Evolutionary conservation across 495 filamentous ascomycete genomes (phyloP).

Genomic region (Annulohypoxylon nitens): DNA sequence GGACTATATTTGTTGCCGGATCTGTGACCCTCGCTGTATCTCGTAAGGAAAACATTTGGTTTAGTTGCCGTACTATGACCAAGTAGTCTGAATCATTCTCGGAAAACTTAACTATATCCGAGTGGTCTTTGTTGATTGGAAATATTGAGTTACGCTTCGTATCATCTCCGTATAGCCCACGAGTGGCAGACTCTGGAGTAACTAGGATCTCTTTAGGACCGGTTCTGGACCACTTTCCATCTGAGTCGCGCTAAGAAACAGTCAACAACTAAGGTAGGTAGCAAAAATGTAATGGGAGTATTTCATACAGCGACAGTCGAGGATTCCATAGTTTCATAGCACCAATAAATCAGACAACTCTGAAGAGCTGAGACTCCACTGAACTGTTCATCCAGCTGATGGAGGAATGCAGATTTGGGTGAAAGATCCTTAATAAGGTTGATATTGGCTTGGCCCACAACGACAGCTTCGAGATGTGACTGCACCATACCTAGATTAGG

Average conservation of each 20-base stretch:
- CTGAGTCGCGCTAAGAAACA: slow-evolving; percentile 14
- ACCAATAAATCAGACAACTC: not conserved
- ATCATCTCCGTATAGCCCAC: not conserved
- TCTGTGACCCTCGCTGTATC: not conserved
- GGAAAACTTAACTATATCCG: slow-evolving; percentile 9
- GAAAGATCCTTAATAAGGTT: slow-evolving; percentile 1
- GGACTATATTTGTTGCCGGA: not conserved
- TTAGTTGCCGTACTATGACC: not conserved
- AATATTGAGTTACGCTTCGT: not conserved
- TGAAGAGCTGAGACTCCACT: slow-evolving; percentile 5
- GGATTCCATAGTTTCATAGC: slow-evolving; percentile 7
- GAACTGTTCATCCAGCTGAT: slow-evolving; percentile 4
- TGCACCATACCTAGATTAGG: slow-evolving; percentile 15
- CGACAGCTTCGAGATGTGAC: slow-evolving; percentile 6
- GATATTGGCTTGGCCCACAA: not conserved
- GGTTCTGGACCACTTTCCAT: slow-evolving; percentile 14
- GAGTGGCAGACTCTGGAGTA: slow-evolving; percentile 5
- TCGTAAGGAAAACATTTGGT: slow-evolving; percentile 2
- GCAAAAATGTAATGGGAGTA: not conserved
- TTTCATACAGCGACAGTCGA: slow-evolving; percentile 8
- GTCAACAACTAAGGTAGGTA: not conserved
- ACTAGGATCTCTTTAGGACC: slow-evolving; percentile 10
- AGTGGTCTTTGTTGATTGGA: slow-evolving; percentile 15
- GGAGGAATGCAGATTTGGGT: not conserved
- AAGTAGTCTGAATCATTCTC: slow-evolving; percentile 7